A percentile compares a stretch with the other conserved stretches of the same genome.
Evolutionary conservation across 306 rosid species (phyloP).

Genomic region (Abrus pulchellus): DNA sequence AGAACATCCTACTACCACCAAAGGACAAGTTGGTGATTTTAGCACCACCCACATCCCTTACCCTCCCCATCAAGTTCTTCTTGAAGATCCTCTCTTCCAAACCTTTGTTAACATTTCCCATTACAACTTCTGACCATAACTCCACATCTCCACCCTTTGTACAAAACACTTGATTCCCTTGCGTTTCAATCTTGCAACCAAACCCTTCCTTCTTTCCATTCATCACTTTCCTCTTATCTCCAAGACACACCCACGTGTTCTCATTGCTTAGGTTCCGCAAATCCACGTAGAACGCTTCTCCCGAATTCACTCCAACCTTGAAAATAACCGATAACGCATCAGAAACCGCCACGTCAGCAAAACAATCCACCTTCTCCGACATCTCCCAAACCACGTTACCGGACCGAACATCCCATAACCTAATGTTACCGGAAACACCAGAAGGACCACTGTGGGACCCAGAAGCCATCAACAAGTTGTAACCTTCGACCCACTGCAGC

Average conservation of each 20-base stretch:
- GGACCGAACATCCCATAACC: constrained; percentile 86
- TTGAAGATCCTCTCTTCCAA: constrained; percentile 65
- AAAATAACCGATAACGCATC: constrained; percentile 69
- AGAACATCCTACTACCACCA: constrained; percentile 94
- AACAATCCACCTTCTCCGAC: constrained; percentile 79
- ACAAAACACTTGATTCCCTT: constrained; percentile 85
- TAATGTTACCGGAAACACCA: constrained; percentile 76
- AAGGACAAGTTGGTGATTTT: constrained; percentile 72
- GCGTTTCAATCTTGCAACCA: constrained; percentile 84
- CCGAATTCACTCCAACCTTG: constrained; percentile 88
- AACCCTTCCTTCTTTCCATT: constrained; percentile 85
- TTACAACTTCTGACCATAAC: constrained; percentile 83
- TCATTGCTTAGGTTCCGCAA: constrained; percentile 66
- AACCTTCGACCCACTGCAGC: constrained; percentile 72
- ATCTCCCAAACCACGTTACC: constrained; percentile 75
- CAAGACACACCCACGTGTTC: constrained; percentile 79
- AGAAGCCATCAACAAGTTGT: constrained; percentile 77
- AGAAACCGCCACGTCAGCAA: constrained; percentile 80
- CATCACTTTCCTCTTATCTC: constrained; percentile 59
- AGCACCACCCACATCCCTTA: constrained; percentile 75
- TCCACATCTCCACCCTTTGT: constrained; percentile 79
- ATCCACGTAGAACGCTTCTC: constrained; percentile 72
- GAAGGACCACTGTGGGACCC: constrained; percentile 98
- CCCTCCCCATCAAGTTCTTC: constrained; percentile 86
- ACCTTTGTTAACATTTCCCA: constrained; percentile 50